Base-by-base conservation (phyloP, 148 eudicot species). In the Vaccinium vitisidaea region DNA sequence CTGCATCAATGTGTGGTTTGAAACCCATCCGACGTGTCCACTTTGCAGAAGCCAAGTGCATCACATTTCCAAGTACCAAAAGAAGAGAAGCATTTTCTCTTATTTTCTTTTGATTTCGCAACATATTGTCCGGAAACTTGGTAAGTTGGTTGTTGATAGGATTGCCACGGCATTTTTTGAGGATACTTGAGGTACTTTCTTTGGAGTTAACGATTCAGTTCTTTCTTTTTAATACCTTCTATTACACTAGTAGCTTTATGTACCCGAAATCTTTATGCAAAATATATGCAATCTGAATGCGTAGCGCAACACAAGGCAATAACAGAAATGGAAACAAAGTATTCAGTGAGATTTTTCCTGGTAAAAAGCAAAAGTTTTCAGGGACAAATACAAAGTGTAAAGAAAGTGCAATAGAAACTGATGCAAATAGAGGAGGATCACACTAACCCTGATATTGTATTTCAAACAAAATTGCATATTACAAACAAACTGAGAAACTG, bases 1-100 rank as follows among this genome's bases (percentile, higher is more conserved):
- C 16, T 84, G 86, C 59, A 84, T 84, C 50, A 77, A 84, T 7
- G 25, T 36, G 6, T 84, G 86, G 86, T 70, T 84, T 30, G 76
- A 84, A 27, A 19, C 63, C 13, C 61, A 30, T 16, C 67, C 86
- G 0, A 84, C 86, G 4, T 84, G 86, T 16, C 86, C 86, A 18
- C 81, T 84, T 3, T 84, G 86, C 54, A 65, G 86, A 61, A 63
- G 27, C 75, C 76, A 77, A 14, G 75, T 84, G 8, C 82, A 70
- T 75, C 1, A 75, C 36, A 19, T 61, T 30, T 74, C 58, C 52
- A 70, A 81, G 43, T 14, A 49, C 18, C 75, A 49, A 65, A 49
- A 81, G 25, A 9, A 25, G 10, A 27, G 11, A 5, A 65, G 43
- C 30, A 25, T 81, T 48, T 36, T 46, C 39, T n/a, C 75, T 65